A percentile compares a stretch with the other conserved stretches of the same genome.
Conservation (phyloP, 768 basidiomycete genomes). For the Saitozyma sp. region DNA sequence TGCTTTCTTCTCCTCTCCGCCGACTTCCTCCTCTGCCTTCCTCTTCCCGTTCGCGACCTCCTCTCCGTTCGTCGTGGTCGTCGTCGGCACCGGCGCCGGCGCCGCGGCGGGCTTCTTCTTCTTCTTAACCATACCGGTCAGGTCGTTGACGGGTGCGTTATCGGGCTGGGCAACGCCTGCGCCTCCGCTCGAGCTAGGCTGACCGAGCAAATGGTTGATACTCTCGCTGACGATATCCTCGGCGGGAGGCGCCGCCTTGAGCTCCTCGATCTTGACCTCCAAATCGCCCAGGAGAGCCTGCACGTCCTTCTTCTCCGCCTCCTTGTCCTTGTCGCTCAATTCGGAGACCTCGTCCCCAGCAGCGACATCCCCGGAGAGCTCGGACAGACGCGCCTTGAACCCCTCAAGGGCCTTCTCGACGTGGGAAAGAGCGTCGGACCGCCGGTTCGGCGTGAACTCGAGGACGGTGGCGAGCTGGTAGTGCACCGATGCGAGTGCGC, state of each 20-base stretch:
- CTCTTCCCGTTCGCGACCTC: constrained; percentile 9
- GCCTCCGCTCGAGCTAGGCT: constrained; percentile 7
- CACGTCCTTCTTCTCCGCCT: constrained; percentile 76
- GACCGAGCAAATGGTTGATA: constrained; percentile 47
- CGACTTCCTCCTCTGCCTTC: constrained; percentile 4
- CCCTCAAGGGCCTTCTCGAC: constrained; percentile 77
- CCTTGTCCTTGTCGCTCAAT: constrained; percentile 65
- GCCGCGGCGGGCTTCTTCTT: constrained; percentile 75
- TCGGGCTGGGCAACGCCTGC: constrained; percentile 8
- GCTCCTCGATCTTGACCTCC: constrained; percentile 87
- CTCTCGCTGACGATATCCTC: constrained; percentile 45
- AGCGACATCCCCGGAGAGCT: constrained; percentile 6
- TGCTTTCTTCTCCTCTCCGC: background rate
- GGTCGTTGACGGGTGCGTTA: constrained; percentile 65
- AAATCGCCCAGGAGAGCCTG: constrained; percentile 74
- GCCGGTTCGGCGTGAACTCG: constrained; percentile 81
- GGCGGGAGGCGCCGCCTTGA: constrained; percentile 70
- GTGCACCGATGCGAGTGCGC: constrained; percentile 89
- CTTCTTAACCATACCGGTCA: constrained; percentile 81
- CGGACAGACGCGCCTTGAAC: constrained; percentile 61
- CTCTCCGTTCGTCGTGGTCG: constrained; percentile 10
- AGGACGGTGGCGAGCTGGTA: constrained; percentile 92
- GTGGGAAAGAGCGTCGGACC: constrained; percentile 77
- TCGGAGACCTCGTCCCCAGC: constrained; percentile 27
- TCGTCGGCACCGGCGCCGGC: constrained; percentile 8